Conservation (phyloP, 2,329 filamentous ascomycete genomes). For the Cytospora chrysosperma region DNA sequence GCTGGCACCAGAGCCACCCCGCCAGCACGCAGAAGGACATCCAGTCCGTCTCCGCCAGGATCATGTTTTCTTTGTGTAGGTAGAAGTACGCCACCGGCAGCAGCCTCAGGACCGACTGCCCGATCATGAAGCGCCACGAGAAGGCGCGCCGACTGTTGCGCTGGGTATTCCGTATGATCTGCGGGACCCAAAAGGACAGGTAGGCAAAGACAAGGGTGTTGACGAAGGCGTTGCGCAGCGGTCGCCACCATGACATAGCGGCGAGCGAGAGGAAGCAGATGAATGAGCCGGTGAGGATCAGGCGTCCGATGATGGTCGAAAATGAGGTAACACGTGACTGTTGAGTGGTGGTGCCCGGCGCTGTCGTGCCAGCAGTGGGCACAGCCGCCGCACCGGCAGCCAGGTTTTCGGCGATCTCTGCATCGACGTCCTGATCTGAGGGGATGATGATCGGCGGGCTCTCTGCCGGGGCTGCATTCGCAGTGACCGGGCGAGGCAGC, state of each 20-base stretch:
- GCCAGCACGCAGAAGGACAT: constrained; percentile 62
- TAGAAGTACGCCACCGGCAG: constrained; percentile 86
- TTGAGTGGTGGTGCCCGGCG: constrained; percentile 32
- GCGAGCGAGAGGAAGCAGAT: constrained; percentile 59
- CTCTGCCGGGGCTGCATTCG: constrained; percentile 27
- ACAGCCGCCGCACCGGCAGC: constrained; percentile 36
- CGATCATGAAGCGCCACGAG: constrained; percentile 86
- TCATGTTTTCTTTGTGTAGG: constrained; percentile 71
- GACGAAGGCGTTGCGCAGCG: constrained; percentile 55
- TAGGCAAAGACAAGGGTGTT: constrained; percentile 70
- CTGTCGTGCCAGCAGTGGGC: constrained; percentile 31
- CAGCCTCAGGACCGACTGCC: constrained; percentile 76
- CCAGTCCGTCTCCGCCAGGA: constrained; percentile 71
- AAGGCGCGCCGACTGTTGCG: constrained; percentile 90
- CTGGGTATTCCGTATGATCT: constrained; percentile 85
- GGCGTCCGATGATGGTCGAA: constrained; percentile 56
- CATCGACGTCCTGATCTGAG: constrained; percentile 62
- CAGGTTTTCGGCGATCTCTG: constrained; percentile 51
- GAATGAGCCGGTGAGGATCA: constrained; percentile 54
- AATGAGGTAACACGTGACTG: constrained; percentile 41
- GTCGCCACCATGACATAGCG: constrained; percentile 59
- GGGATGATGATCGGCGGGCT: constrained; percentile 57
- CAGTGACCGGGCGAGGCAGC: constrained; percentile 44
- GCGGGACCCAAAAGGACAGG: constrained; percentile 87
- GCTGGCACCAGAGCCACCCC: constrained; percentile 85